Evolutionary conservation across 768 basidiomycete genomes (phyloP), one percentile per base, ranked within the genome.

Genomic region (Austroboletus eburneus): DNA sequence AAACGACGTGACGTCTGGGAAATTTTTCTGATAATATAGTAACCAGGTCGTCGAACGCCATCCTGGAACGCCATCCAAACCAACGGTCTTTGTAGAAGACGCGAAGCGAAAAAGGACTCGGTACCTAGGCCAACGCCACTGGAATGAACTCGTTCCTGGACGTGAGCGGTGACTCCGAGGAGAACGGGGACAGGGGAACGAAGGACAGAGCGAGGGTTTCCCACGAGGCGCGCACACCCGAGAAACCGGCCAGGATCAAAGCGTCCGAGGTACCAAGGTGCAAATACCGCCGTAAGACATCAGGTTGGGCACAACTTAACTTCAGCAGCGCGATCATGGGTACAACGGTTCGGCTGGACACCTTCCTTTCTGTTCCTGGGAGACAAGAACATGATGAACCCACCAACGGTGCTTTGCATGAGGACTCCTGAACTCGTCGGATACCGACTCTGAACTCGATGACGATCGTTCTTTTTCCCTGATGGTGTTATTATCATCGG

Each of bases 61-160:
- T 34, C 40, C 56, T 20, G 46, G 30, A 17, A 62, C 52, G 13
- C 12, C 46, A 29, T 50, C 33, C 23, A 12, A 56, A 5, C 58
- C 50, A 2, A 45, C 56, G 14, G 62, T 61, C 5, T 43, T 18
- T 25, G 56, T 60, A 35, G 58, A 60, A 39, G 45, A 52, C 10
- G n/a, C n/a, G 59, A 61, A 46, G 42, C 42, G 2, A 25, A 29
- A 3, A 44, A 50, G 16, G 14, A 24, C 23, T 44, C 57, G 0
- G 21, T 5, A n/a, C 25, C 44, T 14, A 54, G 42, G 1, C 42
- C 42, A 17, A 42, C 24, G 7, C 42, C 34, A 42, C 40, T 20
- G 59, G 50, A 1, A 48, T 37, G 43, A 50, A n/a, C 24, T 52
- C 59, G 5, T 56, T 53, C 30, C 41, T 56, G 36, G 33, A 47